Evolutionary conservation across 805 yeast species (phyloP).

Genomic region (Brettanomyces custersianus): DNA sequence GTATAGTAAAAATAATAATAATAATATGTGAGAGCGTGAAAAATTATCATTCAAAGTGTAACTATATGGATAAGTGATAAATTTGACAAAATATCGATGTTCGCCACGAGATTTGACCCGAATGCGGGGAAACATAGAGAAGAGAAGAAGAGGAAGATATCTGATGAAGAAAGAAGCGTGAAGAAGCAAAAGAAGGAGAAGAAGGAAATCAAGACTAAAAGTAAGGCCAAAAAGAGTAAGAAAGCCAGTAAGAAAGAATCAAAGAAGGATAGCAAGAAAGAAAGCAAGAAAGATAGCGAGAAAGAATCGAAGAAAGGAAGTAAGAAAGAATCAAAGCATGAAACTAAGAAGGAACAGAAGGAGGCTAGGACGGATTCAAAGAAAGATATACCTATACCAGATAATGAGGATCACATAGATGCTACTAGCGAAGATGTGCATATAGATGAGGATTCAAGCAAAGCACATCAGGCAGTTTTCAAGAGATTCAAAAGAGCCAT

Average conservation of each 20-base stretch:
- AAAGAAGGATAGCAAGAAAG: slow-evolving; percentile 16
- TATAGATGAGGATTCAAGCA: slow-evolving; percentile 4
- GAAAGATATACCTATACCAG: background rate
- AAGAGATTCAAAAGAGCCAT: slow-evolving; percentile 41
- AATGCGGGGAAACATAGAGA: slow-evolving; percentile 13
- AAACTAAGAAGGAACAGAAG: slow-evolving; percentile 11
- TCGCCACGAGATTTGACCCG: slow-evolving; percentile 61
- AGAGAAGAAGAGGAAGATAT: slow-evolving; percentile 13
- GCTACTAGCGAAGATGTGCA: background rate
- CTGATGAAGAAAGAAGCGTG: background rate
- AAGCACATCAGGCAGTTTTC: slow-evolving; percentile 43
- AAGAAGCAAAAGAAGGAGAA: background rate
- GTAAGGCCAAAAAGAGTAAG: slow-evolving; percentile 8
- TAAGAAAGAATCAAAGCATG: slow-evolving; percentile 8
- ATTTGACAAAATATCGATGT: too few species aligned
- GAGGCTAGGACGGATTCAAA: slow-evolving; percentile 2
- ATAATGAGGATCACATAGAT: slow-evolving; percentile 1
- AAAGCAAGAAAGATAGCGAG: slow-evolving; percentile 1
- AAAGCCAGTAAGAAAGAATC: slow-evolving; percentile 33
- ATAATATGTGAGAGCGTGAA: too few species aligned
- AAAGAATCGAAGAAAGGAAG: slow-evolving; percentile 4
- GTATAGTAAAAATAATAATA: too few species aligned
- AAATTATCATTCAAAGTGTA: too few species aligned
- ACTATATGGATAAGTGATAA: too few species aligned
- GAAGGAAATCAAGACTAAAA: background rate